Base-by-base conservation (phyloP, 495 filamentous ascomycete genomes). In the Hyphodiscus hymeniophilus region DNA sequence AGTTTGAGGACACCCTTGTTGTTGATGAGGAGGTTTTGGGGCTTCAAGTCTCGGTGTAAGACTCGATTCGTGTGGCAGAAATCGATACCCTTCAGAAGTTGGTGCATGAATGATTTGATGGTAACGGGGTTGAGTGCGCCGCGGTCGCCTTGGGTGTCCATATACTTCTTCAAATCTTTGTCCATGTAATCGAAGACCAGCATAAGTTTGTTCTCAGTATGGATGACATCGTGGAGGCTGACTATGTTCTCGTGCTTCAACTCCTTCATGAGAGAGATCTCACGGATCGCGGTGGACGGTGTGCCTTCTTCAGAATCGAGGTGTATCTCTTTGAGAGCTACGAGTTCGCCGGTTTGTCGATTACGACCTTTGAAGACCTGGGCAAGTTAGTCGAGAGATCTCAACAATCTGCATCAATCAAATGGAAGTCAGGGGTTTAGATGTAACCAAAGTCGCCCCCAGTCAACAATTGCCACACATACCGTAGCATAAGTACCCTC, bases 131-230 rank as follows among this genome's bases (percentile, higher is more conserved):
- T 85, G 33, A 97, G 69, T 18, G 85, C 83, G 23, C 91, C 89
- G 45, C 87, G 76, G 36, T 91, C 83, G 54, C 86, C 85, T 22
- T 85, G 77, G 15, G 81, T 82, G 58, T 99, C 92, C 92, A 99
- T 99, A 68, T 95, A 97, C 63, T 91, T 92, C 75, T 99, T 99
- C n/a, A 99, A 71, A 60, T 99, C 92, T 57, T 89, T 82, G 66
- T 99, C 92, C 82, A 99, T 94, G 64, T 83, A 96, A 65, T 99
- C 92, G 55, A 96, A 95, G 12, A 99, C 92, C 31, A 99, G 84
- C 89, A 97, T 97, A 35, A 99, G 79, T 64, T 99, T 99, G 71
- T 97, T 95, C 67, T 99, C 92, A 46, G 92, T 97, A 63, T 99
- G 92, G 57, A 99, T 96, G 26, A 99, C 94, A 70, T 99, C 94